phyloP scores from a whole-genome alignment of 768 basidiomycete genomes.

The Tylopilus sp. region DNA sequence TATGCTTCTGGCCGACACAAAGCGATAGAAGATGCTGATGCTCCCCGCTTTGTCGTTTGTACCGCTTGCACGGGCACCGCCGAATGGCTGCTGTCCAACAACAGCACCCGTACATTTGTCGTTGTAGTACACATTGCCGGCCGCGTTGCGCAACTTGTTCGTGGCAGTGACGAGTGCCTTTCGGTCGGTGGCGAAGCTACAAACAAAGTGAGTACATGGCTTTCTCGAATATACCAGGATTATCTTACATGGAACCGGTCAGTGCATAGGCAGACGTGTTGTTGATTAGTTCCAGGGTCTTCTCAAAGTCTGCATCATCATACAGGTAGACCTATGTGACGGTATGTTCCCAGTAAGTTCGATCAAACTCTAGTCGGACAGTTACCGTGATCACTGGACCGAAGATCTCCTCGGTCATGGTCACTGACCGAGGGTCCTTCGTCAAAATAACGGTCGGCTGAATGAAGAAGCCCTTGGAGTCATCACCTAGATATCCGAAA shows the following conservation, averaged over 20 bases:
- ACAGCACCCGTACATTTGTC: conserved; percentile 98
- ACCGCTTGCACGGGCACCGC: conserved; percentile 87
- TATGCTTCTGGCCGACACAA: conserved; percentile 87
- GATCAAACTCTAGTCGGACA: conserved; percentile 12
- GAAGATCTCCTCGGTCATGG: conserved; percentile 95
- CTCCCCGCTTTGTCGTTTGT: conserved; percentile 99
- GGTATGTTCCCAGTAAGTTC: not conserved
- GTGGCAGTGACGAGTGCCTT: conserved; percentile 76
- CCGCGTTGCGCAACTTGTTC: conserved; percentile 81
- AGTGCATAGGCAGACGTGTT: conserved; percentile 83
- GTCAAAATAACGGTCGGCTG: conserved; percentile 93
- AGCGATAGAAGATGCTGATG: conserved; percentile 71
- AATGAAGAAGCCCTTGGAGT: conserved; percentile 90
- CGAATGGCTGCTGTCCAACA: conserved; percentile 97
- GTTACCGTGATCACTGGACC: conserved; percentile 89
- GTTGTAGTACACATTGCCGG: conserved; percentile 97
- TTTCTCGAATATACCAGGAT: not conserved
- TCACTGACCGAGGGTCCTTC: conserved; percentile 83
- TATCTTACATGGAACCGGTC: conserved; percentile 87
- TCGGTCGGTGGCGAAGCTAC: conserved; percentile 81
- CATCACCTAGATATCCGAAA: conserved; percentile 53
- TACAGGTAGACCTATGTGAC: conserved; percentile 75
- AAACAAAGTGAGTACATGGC: conserved; percentile 7
- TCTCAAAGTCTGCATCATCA: conserved; percentile 81
- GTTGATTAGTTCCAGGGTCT: conserved; percentile 86